Conservation (phyloP, 352 stramenopile genomes). For the Phytopythium montanum region DNA sequence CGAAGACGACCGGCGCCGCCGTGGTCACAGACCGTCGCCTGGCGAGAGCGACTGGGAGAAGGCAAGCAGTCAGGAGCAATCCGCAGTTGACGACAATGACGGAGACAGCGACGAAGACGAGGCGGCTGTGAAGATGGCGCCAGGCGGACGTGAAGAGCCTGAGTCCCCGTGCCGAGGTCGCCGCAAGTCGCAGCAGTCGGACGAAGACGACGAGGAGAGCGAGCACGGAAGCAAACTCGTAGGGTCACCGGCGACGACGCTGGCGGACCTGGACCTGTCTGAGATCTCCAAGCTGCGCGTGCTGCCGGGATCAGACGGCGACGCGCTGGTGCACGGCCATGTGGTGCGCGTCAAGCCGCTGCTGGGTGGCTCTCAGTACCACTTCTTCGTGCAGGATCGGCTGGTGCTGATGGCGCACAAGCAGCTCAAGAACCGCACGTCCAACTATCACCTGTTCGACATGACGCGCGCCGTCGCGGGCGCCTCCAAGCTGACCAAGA, state of each 20-base stretch:
- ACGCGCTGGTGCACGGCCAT: conserved; percentile 38
- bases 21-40: not conserved
- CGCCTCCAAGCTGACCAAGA: conserved; percentile 66
- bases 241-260: not conserved
- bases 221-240: conserved; percentile 22
- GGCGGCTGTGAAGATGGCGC: conserved; percentile 2
- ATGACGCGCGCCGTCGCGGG: conserved; percentile 56
- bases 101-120: conserved; percentile 16
- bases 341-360: conserved; percentile 52
- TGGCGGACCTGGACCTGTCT: conserved; percentile 38
- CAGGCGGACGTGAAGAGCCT: conserved; percentile 13
- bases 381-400: conserved; percentile 58
- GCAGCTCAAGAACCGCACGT: conserved; percentile 67
- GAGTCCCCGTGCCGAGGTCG: conserved; percentile 22
- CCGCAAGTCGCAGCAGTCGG: conserved; percentile 24
- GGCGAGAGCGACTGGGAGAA: conserved; percentile 44
- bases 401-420: conserved; percentile 66
- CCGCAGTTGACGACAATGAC: conserved; percentile 18
- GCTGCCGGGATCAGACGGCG: conserved; percentile 51
- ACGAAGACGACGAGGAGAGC: conserved; percentile 37
- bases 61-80: conserved; percentile 16
- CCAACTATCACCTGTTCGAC: conserved; percentile 88
- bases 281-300: conserved; percentile 75
- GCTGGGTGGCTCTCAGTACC: conserved; percentile 51
- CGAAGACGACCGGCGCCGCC: conserved; percentile 5